Conservation (phyloP, 495 filamentous ascomycete genomes). For the Neurospora sp. region DNA sequence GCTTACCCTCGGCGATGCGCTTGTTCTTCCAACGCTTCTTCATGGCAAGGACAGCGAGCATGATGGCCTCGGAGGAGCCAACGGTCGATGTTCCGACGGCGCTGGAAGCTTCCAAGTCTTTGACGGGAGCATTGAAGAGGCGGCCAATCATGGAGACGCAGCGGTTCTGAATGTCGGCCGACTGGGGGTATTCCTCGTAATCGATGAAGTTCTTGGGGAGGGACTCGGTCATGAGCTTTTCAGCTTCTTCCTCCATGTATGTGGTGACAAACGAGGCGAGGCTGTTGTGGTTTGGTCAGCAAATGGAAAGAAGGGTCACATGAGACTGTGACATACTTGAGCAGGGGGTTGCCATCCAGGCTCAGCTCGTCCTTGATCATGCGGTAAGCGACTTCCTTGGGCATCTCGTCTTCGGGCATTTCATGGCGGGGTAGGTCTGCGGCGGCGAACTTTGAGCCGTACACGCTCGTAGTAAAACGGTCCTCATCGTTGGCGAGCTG, state of each 20-base stretch:
- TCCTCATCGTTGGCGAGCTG: slow-evolving; percentile 45
- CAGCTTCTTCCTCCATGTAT: slow-evolving; percentile 86
- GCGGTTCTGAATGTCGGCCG: slow-evolving; percentile 82
- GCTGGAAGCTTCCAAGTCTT: slow-evolving; percentile 34
- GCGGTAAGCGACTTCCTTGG: slow-evolving; percentile 78
- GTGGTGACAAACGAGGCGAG: slow-evolving; percentile 77
- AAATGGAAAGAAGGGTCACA: background rate
- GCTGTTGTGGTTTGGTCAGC: slow-evolving; percentile 27
- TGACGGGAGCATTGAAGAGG: slow-evolving; percentile 63
- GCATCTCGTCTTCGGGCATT: slow-evolving; percentile 89
- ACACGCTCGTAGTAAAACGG: slow-evolving; percentile 65
- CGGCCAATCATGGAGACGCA: slow-evolving; percentile 92
- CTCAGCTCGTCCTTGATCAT: slow-evolving; percentile 94
- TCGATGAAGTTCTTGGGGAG: slow-evolving; percentile 92
- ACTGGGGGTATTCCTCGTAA: slow-evolving; percentile 86
- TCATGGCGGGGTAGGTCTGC: slow-evolving; percentile 67
- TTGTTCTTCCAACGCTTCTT: slow-evolving; percentile 90
- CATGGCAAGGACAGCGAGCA: slow-evolving; percentile 84
- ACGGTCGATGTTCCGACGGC: slow-evolving; percentile 80
- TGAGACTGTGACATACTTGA: slow-evolving; percentile 51
- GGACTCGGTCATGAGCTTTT: slow-evolving; percentile 81
- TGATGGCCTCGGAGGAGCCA: slow-evolving; percentile 82
- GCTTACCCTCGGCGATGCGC: slow-evolving; percentile 67
- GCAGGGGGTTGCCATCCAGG: slow-evolving; percentile 79
- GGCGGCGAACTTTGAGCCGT: slow-evolving; percentile 72